Conservation (phyloP, 2,329 filamentous ascomycete species). For the Diplodia mutila region DNA sequence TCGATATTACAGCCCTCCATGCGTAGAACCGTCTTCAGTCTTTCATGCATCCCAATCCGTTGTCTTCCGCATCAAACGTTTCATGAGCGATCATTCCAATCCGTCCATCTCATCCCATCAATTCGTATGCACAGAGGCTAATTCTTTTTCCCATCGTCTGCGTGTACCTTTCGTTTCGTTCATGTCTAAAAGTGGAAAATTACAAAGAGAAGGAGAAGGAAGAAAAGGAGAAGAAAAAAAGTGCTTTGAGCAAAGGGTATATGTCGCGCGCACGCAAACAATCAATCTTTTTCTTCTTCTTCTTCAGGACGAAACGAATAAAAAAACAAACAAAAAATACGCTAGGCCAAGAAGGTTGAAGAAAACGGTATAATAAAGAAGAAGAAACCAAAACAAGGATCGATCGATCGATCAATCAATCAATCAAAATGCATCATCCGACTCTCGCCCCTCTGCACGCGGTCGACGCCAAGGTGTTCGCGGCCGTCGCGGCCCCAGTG, state of each 20-base stretch:
- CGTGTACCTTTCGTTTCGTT: conserved; percentile 5
- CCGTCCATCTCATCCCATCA: conserved; percentile 12
- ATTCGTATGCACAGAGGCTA: conserved; percentile 15
- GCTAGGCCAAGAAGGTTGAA: not conserved
- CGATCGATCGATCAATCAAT: not conserved
- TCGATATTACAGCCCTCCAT: not conserved
- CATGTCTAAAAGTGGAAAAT: conserved; percentile 4
- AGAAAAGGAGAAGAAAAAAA: not conserved
- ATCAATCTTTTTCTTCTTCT: not conserved
- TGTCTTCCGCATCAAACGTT: not conserved
- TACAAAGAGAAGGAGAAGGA: not conserved
- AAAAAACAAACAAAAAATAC: not conserved
- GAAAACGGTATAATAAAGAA: not conserved
- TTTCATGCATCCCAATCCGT: not conserved
- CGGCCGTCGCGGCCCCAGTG: conserved; percentile 62
- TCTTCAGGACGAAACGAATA: not conserved
- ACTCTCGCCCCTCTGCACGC: conserved; percentile 43
- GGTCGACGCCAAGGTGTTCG: conserved; percentile 64
- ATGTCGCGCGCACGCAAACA: not conserved
- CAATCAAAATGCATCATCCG: conserved; percentile 29
- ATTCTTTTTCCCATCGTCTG: not conserved
- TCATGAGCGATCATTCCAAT: not conserved
- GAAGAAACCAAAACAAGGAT: not conserved
- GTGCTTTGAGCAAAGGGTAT: conserved; percentile 9
- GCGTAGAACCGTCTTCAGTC: not conserved